These are phyloP conservation scores for Arabidopsis arenosa DNA, from an alignment of 345 rosid species.

Conservation along the genomic window DNA sequence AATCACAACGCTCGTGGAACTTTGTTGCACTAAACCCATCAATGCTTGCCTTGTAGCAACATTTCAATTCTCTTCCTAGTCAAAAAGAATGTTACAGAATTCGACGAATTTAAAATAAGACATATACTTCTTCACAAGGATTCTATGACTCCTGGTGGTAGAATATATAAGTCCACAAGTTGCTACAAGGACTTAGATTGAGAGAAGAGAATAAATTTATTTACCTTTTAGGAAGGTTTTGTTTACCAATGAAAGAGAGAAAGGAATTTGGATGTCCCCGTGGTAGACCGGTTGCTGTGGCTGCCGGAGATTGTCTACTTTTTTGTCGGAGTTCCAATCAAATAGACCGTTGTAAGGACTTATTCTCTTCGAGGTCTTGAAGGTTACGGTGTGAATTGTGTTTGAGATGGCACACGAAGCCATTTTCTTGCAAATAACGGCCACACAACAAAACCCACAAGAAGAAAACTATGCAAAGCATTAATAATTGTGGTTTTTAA, in stretches of 20 bases:
- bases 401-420: slow-evolving; percentile 51
- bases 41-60: slow-evolving; percentile 75
- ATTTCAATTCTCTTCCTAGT: slow-evolving; percentile 70
- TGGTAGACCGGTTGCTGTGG: slow-evolving; percentile 47
- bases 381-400: slow-evolving; percentile 43
- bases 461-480: background rate
- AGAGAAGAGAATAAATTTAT: background rate
- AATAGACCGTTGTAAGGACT: slow-evolving; percentile 51
- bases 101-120: background rate
- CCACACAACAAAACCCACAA: slow-evolving; percentile 33
- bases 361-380: slow-evolving; percentile 39
- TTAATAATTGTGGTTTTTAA: slow-evolving; percentile 1
- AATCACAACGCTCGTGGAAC: slow-evolving; percentile 77
- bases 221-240: slow-evolving; percentile 73
- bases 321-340: slow-evolving; percentile 66
- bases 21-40: slow-evolving; percentile 86
- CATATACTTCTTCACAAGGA: background rate
- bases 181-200: background rate
- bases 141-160: background rate
- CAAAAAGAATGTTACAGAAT: background rate
- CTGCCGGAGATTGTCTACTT: slow-evolving; percentile 45
- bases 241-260: slow-evolving; percentile 65
- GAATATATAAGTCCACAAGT: background rate
- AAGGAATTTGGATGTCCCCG: slow-evolving; percentile 62
- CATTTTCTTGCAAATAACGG: slow-evolving; percentile 49